phyloP scores from a whole-genome alignment of 1,284 basidiomycete species.

The Ganoderma leucocontextum region DNA sequence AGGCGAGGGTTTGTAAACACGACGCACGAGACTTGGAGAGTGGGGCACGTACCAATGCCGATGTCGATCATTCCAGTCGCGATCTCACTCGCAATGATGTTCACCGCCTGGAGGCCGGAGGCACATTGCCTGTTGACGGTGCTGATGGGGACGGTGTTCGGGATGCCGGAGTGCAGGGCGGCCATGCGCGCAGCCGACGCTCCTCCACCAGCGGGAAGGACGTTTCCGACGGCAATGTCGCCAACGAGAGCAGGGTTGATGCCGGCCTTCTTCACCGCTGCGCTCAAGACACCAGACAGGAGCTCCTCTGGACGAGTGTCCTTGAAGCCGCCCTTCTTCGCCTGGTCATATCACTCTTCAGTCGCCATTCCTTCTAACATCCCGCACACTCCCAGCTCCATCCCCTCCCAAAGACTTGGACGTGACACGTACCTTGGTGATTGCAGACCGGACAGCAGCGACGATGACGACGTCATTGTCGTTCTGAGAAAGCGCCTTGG shows the following conservation, averaged over 20 bases:
- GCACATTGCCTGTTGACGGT: slow-evolving; percentile 97
- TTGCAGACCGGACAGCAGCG: slow-evolving; percentile 86
- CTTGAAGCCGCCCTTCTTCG: slow-evolving; percentile 94
- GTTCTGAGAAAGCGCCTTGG: slow-evolving; percentile 61
- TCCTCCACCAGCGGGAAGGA: slow-evolving; percentile 92
- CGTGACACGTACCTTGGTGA: slow-evolving; percentile 76
- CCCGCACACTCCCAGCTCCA: background rate
- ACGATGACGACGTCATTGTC: slow-evolving; percentile 93
- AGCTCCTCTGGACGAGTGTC: slow-evolving; percentile 93
- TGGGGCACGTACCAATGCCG: slow-evolving; percentile 76
- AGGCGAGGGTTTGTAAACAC: background rate
- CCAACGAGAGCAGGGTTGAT: slow-evolving; percentile 88
- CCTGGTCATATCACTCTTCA: slow-evolving; percentile 48
- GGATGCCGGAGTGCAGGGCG: slow-evolving; percentile 91
- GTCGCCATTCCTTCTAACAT: background rate
- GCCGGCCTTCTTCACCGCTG: slow-evolving; percentile 69
- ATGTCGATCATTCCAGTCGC: slow-evolving; percentile 87
- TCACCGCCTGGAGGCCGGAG: slow-evolving; percentile 89
- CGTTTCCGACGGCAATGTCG: slow-evolving; percentile 93
- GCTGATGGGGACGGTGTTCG: slow-evolving; percentile 81
- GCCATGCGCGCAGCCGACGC: slow-evolving; percentile 95
- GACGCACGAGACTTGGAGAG: background rate
- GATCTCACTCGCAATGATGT: slow-evolving; percentile 93
- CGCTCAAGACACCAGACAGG: slow-evolving; percentile 84
- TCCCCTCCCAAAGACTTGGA: background rate